Base-by-base conservation (phyloP, 805 yeast genomes). In the Lachancea thermotolerans region DNA sequence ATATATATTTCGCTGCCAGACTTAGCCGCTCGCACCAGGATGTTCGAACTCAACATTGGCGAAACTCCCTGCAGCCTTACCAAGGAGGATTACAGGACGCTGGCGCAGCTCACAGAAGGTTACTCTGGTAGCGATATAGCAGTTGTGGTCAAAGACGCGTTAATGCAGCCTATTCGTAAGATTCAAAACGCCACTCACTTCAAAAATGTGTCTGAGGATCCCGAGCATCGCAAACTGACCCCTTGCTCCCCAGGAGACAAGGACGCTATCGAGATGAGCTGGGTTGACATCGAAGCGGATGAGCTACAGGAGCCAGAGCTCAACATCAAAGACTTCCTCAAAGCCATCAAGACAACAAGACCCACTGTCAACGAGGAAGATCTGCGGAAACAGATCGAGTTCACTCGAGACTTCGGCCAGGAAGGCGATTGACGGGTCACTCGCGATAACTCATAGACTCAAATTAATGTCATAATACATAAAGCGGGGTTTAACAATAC, bases 231-330 rank as follows among this genome's bases (percentile, higher is more conserved):
- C 25, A 81, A 79, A 61, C 74, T 79, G 41, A 85, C 90, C 12
- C 99, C 99, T 1, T 93, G 99, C 60, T 89, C 97, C 0, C 99
- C 99, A 0, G 99, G 99, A n/a, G 96, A 86, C 52, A 61, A 65
- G 2, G 86, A 77, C 14, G 96, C 98, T 0, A 64, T 68, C 35
- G 99, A 93, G 61, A 83, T 85, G 87, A 81, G 79, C 60, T 93
- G 99, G 99, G 79, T 85, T 76, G 91, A 88, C 49, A 78, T 93
- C 33, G 93, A 78, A 45, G 84, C 95, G 11, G 91, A 91, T 56
- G 93, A 93, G 65, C 72, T 93, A 44, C 77, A 78, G 58, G 97
- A 93, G 59, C 99, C 99, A 1, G 87, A 80, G 8, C 73, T 93
- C 53, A 84, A 91, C 1, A 75, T 93, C 44, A 89, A 88, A 59